Evolutionary conservation across 495 filamentous ascomycete genomes (phyloP).

Genomic region (Neurospora hispaniola): DNA sequence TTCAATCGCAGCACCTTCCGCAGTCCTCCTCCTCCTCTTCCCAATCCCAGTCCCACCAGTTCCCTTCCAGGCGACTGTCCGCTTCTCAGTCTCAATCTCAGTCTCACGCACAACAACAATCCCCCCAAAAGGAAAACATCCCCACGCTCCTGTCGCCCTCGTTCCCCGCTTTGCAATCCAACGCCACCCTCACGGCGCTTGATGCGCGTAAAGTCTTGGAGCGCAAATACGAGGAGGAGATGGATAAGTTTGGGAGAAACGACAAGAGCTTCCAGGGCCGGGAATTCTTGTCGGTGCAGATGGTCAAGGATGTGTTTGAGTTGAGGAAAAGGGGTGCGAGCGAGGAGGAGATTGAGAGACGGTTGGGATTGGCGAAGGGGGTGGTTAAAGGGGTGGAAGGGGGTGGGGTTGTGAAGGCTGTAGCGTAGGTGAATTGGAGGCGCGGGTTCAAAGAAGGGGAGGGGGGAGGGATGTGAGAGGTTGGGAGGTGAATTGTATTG

Average conservation of each 20-base stretch:
- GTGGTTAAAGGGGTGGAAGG: conserved; percentile 15
- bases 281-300: conserved; percentile 31
- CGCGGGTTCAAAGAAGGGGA: neutral
- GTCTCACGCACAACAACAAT: neutral
- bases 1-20: conserved; percentile 5
- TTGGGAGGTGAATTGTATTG: neutral
- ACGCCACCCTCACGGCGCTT: conserved; percentile 31
- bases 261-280: conserved; percentile 16
- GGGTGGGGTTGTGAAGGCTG: conserved; percentile 27
- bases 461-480: no score
- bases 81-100: neutral
- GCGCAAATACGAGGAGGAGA: conserved; percentile 25
- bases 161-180: conserved; percentile 22
- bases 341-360: conserved; percentile 26
- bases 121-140: neutral
- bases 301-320: conserved; percentile 25
- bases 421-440: no score
- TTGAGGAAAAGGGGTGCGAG: conserved; percentile 22
- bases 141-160: conserved; percentile 3
- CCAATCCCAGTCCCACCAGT: neutral
- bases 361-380: conserved; percentile 27
- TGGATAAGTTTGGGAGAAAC: conserved; percentile 17
- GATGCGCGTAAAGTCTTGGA: conserved; percentile 29
- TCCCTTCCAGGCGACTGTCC: neutral
- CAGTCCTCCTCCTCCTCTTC: neutral